A percentile compares a stretch with the other conserved stretches of the same genome.
Evolutionary conservation across 768 basidiomycete species (phyloP).

Genomic region (Brasilioporus rufonigricans): DNA sequence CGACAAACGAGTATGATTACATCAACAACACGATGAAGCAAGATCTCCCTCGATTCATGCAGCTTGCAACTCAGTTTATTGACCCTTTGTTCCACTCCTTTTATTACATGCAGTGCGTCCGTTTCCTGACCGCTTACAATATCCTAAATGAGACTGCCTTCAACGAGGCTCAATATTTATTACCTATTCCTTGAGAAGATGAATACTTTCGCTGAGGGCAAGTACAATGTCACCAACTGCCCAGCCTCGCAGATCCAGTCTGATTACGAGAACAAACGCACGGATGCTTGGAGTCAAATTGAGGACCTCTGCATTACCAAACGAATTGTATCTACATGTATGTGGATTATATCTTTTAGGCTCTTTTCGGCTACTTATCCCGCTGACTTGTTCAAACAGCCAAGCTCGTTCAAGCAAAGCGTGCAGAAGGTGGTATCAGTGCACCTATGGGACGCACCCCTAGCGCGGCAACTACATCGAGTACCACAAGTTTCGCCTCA

Average conservation of each 20-base stretch:
- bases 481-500: conserved; percentile 26
- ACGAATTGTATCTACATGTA: conserved; percentile 82
- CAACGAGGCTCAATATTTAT: conserved; percentile 79
- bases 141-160: neutral
- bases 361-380: neutral
- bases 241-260: conserved; percentile 66
- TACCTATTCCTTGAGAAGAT: conserved; percentile 95
- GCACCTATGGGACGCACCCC: conserved; percentile 36
- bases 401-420: conserved; percentile 61
- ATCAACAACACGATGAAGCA: conserved; percentile 88
- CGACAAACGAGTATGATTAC: conserved; percentile 90
- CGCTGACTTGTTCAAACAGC: conserved; percentile 40
- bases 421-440: conserved; percentile 32
- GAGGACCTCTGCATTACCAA: conserved; percentile 83
- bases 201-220: conserved; percentile 78
- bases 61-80: conserved; percentile 83
- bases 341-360: conserved; percentile 29
- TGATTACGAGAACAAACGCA: conserved; percentile 79
- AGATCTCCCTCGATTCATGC: conserved; percentile 93
- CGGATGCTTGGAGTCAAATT: conserved; percentile 75
- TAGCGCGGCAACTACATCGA: conserved; percentile 25
- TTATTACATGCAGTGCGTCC: conserved; percentile 96
- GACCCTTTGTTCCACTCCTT: conserved; percentile 98
- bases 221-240: conserved; percentile 68
- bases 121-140: neutral